Conservation (phyloP, 495 filamentous ascomycete species). For the Hypoxylon fragiforme region DNA sequence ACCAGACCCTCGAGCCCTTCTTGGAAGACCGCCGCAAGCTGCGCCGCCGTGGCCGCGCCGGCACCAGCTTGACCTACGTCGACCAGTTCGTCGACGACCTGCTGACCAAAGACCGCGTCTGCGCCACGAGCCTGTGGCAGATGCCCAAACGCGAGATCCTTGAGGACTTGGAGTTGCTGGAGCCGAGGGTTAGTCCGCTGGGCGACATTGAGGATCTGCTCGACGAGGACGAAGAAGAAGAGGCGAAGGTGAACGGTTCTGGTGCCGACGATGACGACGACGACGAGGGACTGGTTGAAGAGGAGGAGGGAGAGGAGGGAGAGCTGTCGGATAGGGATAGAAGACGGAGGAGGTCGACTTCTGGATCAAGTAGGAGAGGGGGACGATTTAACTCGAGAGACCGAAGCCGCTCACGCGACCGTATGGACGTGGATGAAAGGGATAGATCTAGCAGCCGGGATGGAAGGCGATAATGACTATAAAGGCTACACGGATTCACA, state of each 20-base stretch:
- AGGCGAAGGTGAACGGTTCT: conserved; percentile 36
- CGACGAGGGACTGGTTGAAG: conserved; percentile 31
- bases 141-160: conserved; percentile 77
- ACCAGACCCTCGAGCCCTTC: conserved; percentile 77
- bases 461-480: conserved; percentile 16
- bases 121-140: conserved; percentile 91
- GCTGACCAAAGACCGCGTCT: conserved; percentile 85
- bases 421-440: conserved; percentile 44
- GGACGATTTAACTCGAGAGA: conserved; percentile 19
- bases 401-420: conserved; percentile 28
- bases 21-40: conserved; percentile 84
- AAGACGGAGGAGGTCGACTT: conserved; percentile 28
- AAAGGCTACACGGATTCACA: conserved; percentile 1
- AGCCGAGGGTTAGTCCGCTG: conserved; percentile 81
- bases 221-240: conserved; percentile 56
- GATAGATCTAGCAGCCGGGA: conserved; percentile 19
- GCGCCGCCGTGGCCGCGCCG: conserved; percentile 69
- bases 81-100: conserved; percentile 95
- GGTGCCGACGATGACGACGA: conserved; percentile 28
- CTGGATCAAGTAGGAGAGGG: conserved; percentile 28
- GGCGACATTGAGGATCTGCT: conserved; percentile 85
- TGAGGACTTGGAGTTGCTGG: conserved; percentile 88
- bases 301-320: conserved; percentile 5
- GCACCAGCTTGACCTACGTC: conserved; percentile 74
- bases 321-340: conserved; percentile 20